These are phyloP conservation scores for Elsinoe fawcettii DNA, from an alignment of 2,329 filamentous ascomycete genomes.

Conservation along the genomic window DNA sequence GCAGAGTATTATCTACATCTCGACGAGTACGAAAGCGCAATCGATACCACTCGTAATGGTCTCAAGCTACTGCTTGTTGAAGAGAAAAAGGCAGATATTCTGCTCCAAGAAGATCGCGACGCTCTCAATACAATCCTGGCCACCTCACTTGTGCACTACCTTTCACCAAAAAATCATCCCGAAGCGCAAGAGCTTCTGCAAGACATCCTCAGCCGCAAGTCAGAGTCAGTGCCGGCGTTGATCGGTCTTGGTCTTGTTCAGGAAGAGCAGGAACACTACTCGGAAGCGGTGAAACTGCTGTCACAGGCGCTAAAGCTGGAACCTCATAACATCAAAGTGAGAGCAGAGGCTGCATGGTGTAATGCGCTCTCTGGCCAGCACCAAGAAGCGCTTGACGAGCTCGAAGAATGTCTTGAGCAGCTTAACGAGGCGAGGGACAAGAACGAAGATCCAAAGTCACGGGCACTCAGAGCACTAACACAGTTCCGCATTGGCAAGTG, in stretches of 20 bases:
- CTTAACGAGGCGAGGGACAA: conserved; percentile 52
- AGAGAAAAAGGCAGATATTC: conserved; percentile 58
- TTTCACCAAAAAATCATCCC: conserved; percentile 79
- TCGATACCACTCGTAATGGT: conserved; percentile 71
- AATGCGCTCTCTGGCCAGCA: conserved; percentile 76
- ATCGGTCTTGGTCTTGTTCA: conserved; percentile 87
- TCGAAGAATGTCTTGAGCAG: conserved; percentile 53
- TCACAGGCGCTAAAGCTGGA: conserved; percentile 67
- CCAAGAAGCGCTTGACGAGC: conserved; percentile 55
- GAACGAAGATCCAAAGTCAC: conserved; percentile 50
- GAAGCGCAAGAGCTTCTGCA: conserved; percentile 86
- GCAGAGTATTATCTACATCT: conserved; percentile 75
- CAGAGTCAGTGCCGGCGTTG: conserved; percentile 68
- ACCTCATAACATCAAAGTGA: conserved; percentile 65
- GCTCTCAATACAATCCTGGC: conserved; percentile 69
- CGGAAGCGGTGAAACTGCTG: conserved; percentile 72
- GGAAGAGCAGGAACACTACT: conserved; percentile 86
- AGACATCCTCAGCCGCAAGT: conserved; percentile 66
- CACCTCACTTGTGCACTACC: conserved; percentile 83
- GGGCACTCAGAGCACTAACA: conserved; percentile 73
- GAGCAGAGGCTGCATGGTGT: conserved; percentile 86
- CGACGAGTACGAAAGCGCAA: conserved; percentile 76
- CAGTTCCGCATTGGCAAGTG: conserved; percentile 83
- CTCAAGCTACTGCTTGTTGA: conserved; percentile 54
- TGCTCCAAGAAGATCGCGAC: conserved; percentile 62